Base-by-base conservation (phyloP, 495 filamentous ascomycete species). In the Poronia punctata region DNA sequence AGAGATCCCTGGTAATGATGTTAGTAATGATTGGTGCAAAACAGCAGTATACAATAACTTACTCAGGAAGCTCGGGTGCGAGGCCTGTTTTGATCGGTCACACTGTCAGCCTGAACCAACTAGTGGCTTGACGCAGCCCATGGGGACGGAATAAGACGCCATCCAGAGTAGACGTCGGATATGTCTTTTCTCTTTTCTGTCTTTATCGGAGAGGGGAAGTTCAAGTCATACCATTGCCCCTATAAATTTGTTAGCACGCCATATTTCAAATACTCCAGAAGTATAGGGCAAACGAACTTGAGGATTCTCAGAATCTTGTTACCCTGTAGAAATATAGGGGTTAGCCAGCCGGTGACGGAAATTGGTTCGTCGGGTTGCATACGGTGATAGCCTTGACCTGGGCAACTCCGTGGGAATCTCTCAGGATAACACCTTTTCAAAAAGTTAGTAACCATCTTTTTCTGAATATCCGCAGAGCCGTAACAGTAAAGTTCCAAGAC, bases 221-320 rank as follows among this genome's bases (percentile, higher is more conserved):
- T 54, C 50, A 53, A 49, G 65, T 60, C 84, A 68, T 94, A 94
- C 87, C 88, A 31, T 59, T 56, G 39, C 67, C 37, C 42, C 42
- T 45, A 24, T 26, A 9, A 19, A 25, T 15, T 14, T 10, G 19
- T 45, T 27, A 45, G 42, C 20, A 10, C 14, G 7, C 9, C 15
- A 14, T 19, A 2, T 5, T 19, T 75, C 82, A 56, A 78, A n/a
- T n/a, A n/a, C n/a, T n/a, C 7, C 2, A 6, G 9, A 10, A 17
- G 17, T 25, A 10, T 16, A 28, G 20, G 33, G 15, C 6, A 8
- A 15, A 45, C 42, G 27, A 38, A 82, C 81, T 95, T 96, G 56
- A 98, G 78, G 76, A 97, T 97, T 68, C 93, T 80, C 56, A 98
- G 87, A 62, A 98, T 96, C 79, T 96, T 95, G 83, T 98, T 98